Percentiles rank a stretch among this genome's conserved stretches.
Evolutionary conservation across 495 filamentous ascomycete species (phyloP).

Genomic region (Penicillium tannophilum): DNA sequence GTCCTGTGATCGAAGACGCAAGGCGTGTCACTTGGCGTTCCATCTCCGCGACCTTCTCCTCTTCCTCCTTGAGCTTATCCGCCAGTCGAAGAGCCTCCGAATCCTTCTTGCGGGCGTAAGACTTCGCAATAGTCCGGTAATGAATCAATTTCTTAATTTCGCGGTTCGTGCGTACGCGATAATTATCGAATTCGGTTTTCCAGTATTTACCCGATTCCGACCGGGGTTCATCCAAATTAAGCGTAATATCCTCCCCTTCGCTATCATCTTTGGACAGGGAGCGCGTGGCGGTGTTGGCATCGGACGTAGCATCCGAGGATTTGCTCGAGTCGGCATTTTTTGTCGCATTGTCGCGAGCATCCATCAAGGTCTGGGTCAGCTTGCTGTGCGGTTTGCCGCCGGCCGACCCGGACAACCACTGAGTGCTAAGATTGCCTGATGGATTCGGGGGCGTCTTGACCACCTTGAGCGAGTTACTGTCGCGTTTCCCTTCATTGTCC

Average conservation of each 20-base stretch:
- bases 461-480: slow-evolving; percentile 33
- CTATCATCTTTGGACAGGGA: slow-evolving; percentile 23
- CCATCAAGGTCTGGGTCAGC: slow-evolving; percentile 48
- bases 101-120: slow-evolving; percentile 89
- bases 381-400: slow-evolving; percentile 50
- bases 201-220: slow-evolving; percentile 90
- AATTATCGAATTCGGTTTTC: slow-evolving; percentile 86
- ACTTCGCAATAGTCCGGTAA: slow-evolving; percentile 81
- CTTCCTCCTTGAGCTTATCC: slow-evolving; percentile 68
- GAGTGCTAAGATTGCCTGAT: slow-evolving; percentile 65
- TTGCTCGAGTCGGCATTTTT: slow-evolving; percentile 25
- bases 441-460: slow-evolving; percentile 39
- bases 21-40: slow-evolving; percentile 62
- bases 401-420: slow-evolving; percentile 59
- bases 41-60: slow-evolving; percentile 54
- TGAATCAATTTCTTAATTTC: slow-evolving; percentile 79
- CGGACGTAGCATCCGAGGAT: slow-evolving; percentile 15
- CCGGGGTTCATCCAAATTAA: slow-evolving; percentile 77
- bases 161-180: slow-evolving; percentile 74
- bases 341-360: slow-evolving; percentile 44
- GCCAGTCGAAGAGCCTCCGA: slow-evolving; percentile 70
- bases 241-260: slow-evolving; percentile 59
- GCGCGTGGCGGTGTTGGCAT: slow-evolving; percentile 11
- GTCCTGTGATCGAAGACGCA: slow-evolving; percentile 54
- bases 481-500: slow-evolving; percentile 57